Evolutionary conservation across 768 basidiomycete species (phyloP), one percentile per base, ranked within the genome.

Genomic region (Mrakia gelida): DNA sequence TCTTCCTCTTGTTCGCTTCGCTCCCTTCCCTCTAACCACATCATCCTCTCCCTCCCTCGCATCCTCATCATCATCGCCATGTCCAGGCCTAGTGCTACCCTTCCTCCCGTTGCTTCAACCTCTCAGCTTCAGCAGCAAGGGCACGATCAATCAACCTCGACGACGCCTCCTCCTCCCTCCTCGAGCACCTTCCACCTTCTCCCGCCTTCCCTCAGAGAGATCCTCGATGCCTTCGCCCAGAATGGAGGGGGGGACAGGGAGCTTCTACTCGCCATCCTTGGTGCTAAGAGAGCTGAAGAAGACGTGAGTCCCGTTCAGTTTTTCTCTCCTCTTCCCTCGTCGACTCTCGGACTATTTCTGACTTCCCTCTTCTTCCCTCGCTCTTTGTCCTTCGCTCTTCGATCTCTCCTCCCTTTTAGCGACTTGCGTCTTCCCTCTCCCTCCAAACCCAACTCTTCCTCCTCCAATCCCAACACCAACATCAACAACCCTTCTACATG

Each of bases 241-340:
- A 92, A 91, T 82, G 95, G 95, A 79, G 92, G 95, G 79, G 94
- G 93, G 62, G 95, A 97, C 87, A 88, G 94, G 32, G 93, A 95
- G 73, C 91, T 95, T 89, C 87, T 97, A 30, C 87, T 96, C 52
- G 89, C 93, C 80, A 92, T 97, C 88, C 87, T 97, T 71, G 93
- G 92, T 79, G 94, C 94, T 82, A 97, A 97, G 86, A 89, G 90
- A 67, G 91, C 95, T 18, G 95, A 97, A 84, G 95, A 97, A 83
- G 92, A 96, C 21, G 75, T 71, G 52, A 28, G 68, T 59, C 28
- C 8, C 26, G 9, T n/a, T 59, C 43, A 52, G 18, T 26, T 56
- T 49, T 34, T 11, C 72, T 54, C 28, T 8, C 56, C 72, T 32
- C 28, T 11, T 62, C 73, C 2, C 28, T 74, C 30, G 38, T 74